Percentiles rank a stretch among this genome's conserved stretches.
These are phyloP conservation scores for Capillidium heterosporum DNA, from an alignment of 371 early-diverging fungal genomes.

Conservation along the genomic window DNA sequence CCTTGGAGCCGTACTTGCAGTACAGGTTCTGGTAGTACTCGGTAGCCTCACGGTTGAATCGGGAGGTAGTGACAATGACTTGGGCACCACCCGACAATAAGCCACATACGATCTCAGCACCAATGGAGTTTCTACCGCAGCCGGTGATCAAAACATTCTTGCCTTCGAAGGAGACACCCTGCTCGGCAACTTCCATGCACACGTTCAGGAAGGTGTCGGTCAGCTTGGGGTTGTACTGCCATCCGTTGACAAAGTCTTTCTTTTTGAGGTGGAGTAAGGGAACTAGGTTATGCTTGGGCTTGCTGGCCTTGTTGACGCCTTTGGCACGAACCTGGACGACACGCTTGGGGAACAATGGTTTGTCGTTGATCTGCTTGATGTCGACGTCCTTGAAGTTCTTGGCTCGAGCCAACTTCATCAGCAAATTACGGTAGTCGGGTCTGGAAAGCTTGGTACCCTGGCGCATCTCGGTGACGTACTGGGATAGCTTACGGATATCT, in stretches of 20 bases:
- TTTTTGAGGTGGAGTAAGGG: slow-evolving; percentile 62
- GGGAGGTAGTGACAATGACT: slow-evolving; percentile 84
- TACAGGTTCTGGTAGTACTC: slow-evolving; percentile 82
- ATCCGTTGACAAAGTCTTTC: slow-evolving; percentile 37
- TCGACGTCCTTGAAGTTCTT: slow-evolving; percentile 51
- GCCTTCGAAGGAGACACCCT: slow-evolving; percentile 66
- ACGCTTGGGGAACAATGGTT: neutral
- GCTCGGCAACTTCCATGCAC: slow-evolving; percentile 42
- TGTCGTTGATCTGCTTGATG: slow-evolving; percentile 26
- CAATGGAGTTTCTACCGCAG: slow-evolving; percentile 84
- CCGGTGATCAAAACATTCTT: slow-evolving; percentile 79
- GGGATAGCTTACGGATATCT: slow-evolving; percentile 40
- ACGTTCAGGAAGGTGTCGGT: slow-evolving; percentile 58
- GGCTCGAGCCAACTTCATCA: slow-evolving; percentile 51
- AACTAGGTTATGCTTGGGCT: slow-evolving; percentile 34
- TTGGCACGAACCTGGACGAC: slow-evolving; percentile 6
- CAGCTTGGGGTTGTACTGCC: slow-evolving; percentile 49
- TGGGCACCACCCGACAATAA: slow-evolving; percentile 79
- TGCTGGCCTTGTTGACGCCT: slow-evolving; percentile 31
- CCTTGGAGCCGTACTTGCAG: slow-evolving; percentile 72
- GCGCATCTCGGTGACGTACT: slow-evolving; percentile 53
- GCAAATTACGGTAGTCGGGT: slow-evolving; percentile 47
- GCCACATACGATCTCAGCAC: slow-evolving; percentile 66
- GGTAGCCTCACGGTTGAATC: slow-evolving; percentile 63
- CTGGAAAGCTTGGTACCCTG: slow-evolving; percentile 46